Evolutionary conservation across 2,329 filamentous ascomycete genomes (phyloP).

Genomic region (Alternaria angustiovoidea): DNA sequence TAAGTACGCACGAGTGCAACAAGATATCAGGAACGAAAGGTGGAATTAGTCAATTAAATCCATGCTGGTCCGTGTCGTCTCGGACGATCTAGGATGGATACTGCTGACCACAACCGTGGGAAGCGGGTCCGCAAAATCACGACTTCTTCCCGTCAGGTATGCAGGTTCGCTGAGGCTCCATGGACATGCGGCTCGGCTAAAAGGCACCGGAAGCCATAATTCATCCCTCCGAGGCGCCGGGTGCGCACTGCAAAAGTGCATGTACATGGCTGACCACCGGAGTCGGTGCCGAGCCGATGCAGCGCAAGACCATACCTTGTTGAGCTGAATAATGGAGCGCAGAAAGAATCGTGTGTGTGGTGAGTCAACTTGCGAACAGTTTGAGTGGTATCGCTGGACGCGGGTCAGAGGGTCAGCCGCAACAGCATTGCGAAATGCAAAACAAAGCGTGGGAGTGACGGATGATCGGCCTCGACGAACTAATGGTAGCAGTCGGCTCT

Average conservation of each 20-base stretch:
- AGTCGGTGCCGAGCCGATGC: constrained; percentile 12
- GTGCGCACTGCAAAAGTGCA: constrained; percentile 7
- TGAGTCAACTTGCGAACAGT: neutral
- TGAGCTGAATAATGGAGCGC: constrained; percentile 1
- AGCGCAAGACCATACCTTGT: constrained; percentile 4
- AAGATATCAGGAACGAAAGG: neutral
- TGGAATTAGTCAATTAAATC: neutral
- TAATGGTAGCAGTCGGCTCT: neutral
- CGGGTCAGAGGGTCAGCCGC: neutral
- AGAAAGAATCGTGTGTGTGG: neutral
- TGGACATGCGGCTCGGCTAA: constrained; percentile 15
- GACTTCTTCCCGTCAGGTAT: constrained; percentile 2
- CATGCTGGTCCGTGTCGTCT: constrained; percentile 4
- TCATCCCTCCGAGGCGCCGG: constrained; percentile 12
- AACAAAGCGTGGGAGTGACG: constrained; percentile 10
- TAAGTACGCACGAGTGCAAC: neutral
- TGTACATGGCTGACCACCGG: constrained; percentile 7
- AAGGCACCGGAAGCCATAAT: constrained; percentile 16
- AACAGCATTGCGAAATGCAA: neutral
- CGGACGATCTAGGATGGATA: constrained; percentile 3
- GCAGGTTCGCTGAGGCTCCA: constrained; percentile 15
- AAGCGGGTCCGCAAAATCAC: constrained; percentile 2
- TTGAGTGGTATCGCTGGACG: neutral
- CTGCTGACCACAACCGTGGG: neutral
- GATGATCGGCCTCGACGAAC: constrained; percentile 4